Percentiles rank a stretch among this genome's conserved stretches.
These are phyloP conservation scores for Ceratocystis cacaofunesta DNA, from an alignment of 2,329 filamentous ascomycete species.

Conservation along the genomic window DNA sequence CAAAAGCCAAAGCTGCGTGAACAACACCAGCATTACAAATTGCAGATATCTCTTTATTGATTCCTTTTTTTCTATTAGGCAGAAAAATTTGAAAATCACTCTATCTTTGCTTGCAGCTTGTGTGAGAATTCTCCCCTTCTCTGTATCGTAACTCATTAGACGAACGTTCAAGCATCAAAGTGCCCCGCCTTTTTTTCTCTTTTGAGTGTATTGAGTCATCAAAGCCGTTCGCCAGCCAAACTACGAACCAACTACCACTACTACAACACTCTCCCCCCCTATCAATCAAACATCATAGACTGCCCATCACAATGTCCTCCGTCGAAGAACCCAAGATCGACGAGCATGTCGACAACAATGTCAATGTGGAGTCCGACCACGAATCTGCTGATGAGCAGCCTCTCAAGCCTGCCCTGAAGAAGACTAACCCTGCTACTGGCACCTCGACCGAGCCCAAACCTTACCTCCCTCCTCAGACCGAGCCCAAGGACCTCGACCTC, in stretches of 20 bases:
- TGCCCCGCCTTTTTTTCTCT: conserved; percentile 14
- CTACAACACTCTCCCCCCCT: background rate
- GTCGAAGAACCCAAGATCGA: conserved; percentile 51
- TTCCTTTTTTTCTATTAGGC: background rate
- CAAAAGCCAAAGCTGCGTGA: background rate
- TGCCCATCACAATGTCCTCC: conserved; percentile 32
- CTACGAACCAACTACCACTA: background rate
- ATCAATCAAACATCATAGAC: background rate
- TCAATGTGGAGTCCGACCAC: conserved; percentile 43
- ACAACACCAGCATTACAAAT: background rate
- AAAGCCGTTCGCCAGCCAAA: conserved; percentile 3
- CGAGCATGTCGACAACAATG: conserved; percentile 45
- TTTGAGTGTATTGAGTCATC: conserved; percentile 13
- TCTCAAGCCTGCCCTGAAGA: conserved; percentile 78
- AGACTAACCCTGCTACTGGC: conserved; percentile 27
- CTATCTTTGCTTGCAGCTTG: background rate
- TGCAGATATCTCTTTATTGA: background rate
- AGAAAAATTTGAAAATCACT: background rate
- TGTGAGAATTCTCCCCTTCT: background rate
- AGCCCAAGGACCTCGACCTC: conserved; percentile 78
- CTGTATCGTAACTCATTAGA: background rate
- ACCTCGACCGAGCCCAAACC: conserved; percentile 37
- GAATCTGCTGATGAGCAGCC: conserved; percentile 46
- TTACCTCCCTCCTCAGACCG: conserved; percentile 68
- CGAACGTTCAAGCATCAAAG: background rate